Evolutionary conservation across 2,329 filamentous ascomycete species (phyloP).

Genomic region (Berkeleyomyces basicola): DNA sequence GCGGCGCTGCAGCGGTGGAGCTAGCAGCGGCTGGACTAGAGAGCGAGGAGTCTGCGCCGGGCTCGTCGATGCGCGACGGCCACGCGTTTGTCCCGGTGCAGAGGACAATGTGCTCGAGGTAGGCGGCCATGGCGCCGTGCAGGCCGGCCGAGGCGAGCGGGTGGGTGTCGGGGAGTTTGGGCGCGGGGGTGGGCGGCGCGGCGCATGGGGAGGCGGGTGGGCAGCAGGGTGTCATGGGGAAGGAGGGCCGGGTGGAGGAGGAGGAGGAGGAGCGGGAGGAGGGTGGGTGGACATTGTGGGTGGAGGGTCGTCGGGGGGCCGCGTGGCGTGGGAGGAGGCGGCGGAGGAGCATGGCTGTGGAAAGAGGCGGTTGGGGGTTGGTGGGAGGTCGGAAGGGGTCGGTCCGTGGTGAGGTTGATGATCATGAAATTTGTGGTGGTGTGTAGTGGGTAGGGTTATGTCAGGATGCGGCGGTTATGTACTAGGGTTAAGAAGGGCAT

Average conservation of each 20-base stretch:
- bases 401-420: too few relatives aligned
- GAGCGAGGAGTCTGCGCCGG: not conserved
- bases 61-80: slow-evolving; percentile 57
- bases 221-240: slow-evolving; percentile 4
- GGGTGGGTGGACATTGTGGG: not conserved
- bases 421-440: too few relatives aligned
- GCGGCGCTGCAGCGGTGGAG: not conserved
- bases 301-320: not conserved
- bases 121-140: slow-evolving; percentile 48
- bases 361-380: not conserved
- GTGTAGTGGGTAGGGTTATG: too few relatives aligned
- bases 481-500: too few relatives aligned
- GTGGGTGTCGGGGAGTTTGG: slow-evolving; percentile 46
- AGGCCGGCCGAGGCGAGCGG: slow-evolving; percentile 44
- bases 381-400: too few relatives aligned
- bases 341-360: not conserved
- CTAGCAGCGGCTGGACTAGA: not conserved
- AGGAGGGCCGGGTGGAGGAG: not conserved
- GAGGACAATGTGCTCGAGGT: slow-evolving; percentile 68
- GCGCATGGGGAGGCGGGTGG: not conserved
- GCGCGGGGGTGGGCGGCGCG: slow-evolving; percentile 44
- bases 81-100: slow-evolving; percentile 70
- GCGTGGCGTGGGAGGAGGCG: not conserved
- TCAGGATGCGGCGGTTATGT: too few relatives aligned
- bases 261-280: not conserved